These are phyloP conservation scores for Miscanthus sacchariflorus DNA, from an alignment of 202 grass and related monocot genomes.

Conservation along the genomic window DNA sequence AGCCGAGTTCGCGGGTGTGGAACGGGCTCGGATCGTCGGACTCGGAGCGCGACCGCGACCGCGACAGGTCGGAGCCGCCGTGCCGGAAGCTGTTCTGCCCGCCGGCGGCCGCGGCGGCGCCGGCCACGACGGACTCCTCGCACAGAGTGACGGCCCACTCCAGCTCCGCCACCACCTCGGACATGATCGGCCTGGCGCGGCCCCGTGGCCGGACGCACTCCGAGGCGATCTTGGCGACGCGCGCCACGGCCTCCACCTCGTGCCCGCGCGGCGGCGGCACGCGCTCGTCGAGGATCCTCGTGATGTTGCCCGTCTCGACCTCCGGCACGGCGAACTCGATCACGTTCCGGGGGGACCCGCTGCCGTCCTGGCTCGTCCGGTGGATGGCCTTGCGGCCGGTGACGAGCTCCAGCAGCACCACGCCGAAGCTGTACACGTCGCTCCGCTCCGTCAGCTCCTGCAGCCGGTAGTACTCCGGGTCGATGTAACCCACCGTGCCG, in stretches of 20 bases:
- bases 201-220: constrained; percentile 70
- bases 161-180: constrained; percentile 74
- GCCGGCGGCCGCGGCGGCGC: constrained; percentile 8
- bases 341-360: constrained; percentile 72
- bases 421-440: constrained; percentile 77
- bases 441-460: constrained; percentile 79
- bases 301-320: constrained; percentile 44
- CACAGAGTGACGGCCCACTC: constrained; percentile 76
- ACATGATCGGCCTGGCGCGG: constrained; percentile 69
- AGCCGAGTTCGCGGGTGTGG: constrained; percentile 50
- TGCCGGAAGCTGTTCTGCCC: constrained; percentile 23
- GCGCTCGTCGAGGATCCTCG: constrained; percentile 51
- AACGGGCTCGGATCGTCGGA: constrained; percentile 64
- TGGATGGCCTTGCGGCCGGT: constrained; percentile 73
- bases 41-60: constrained; percentile 50
- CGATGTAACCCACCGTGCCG: constrained; percentile 86
- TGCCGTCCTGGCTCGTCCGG: constrained; percentile 55
- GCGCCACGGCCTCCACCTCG: constrained; percentile 64
- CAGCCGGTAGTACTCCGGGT: constrained; percentile 90
- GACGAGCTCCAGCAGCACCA: constrained; percentile 74
- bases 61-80: constrained; percentile 59
- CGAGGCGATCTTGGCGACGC: constrained; percentile 58
- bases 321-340: constrained; percentile 75
- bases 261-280: constrained; percentile 50
- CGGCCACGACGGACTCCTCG: constrained; percentile 39